These are phyloP conservation scores for Tolypocladium cylindrosporum DNA, from an alignment of 2,329 filamentous ascomycete species.

Conservation along the genomic window DNA sequence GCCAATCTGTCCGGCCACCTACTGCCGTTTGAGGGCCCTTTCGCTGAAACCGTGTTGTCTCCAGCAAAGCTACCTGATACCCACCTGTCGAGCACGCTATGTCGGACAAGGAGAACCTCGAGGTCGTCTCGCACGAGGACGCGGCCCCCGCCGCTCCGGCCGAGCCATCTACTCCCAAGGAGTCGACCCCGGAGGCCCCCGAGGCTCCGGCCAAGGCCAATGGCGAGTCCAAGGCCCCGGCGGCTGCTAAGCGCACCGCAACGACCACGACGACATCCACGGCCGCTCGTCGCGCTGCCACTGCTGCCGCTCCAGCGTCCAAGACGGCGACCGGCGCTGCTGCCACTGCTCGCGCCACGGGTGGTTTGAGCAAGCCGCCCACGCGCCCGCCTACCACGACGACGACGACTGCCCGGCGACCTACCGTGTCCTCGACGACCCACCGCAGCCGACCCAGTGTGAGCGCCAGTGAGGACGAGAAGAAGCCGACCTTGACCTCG, in stretches of 20 bases:
- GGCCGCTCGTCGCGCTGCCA: conserved; percentile 22
- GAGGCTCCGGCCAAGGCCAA: conserved; percentile 23
- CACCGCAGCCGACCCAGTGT: conserved; percentile 37
- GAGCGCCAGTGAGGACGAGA: conserved; percentile 41
- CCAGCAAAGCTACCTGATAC: neutral
- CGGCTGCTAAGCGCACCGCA: conserved; percentile 26
- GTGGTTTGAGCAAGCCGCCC: conserved; percentile 35
- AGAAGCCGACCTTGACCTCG: conserved; percentile 28
- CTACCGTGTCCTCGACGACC: conserved; percentile 23
- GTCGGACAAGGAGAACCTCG: conserved; percentile 38
- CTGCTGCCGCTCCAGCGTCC: conserved; percentile 16
- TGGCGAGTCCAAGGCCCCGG: conserved; percentile 15
- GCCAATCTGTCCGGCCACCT: neutral
- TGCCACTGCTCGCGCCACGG: conserved; percentile 3
- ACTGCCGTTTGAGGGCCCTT: neutral
- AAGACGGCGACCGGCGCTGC: conserved; percentile 5
- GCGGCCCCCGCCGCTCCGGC: conserved; percentile 16
- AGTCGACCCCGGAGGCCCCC: conserved; percentile 19
- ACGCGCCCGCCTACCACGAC: conserved; percentile 32
- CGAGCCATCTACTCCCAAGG: conserved; percentile 15
- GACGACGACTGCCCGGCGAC: conserved; percentile 21
- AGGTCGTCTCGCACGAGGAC: conserved; percentile 33
- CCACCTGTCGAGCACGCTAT: conserved; percentile 19
- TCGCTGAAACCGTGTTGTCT: neutral
- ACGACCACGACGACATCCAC: conserved; percentile 16